Base-by-base conservation (phyloP, 2,329 filamentous ascomycete genomes). In the Colletotrichum tanaceti region DNA sequence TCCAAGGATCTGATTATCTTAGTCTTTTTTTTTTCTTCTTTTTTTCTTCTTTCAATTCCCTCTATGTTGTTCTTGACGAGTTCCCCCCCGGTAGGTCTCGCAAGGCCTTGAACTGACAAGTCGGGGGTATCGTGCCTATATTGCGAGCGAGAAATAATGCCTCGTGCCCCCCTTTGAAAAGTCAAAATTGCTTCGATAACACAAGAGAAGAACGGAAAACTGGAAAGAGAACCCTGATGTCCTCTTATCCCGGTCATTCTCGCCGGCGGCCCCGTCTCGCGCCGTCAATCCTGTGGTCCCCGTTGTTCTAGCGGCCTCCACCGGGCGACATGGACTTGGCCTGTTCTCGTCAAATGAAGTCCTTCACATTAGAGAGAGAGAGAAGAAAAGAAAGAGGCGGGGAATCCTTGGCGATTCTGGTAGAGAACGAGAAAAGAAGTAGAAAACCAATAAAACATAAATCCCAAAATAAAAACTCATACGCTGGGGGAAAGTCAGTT, bases 221-320 rank as follows among this genome's bases (percentile, higher is more conserved):
- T 28, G 39, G 35, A 38, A 41, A 14, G n/a, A 24, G 43, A 49
- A 58, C 57, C 57, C 49, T 58, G 57, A 58, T 58, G 57, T 35
- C 57, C 57, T 24, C 43, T 38, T 47, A 46, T 58, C 55, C 55
- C 22, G 18, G 57, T 60, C 46, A 43, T 43, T 60, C 14, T 50
- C 20, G 35, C 46, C 58, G 58, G 58, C 58, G 35, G 58, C 58
- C 35, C 58, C 58, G 44, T 63, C 41, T 49, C 41, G 24, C 35
- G 28, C 59, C 43, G 20, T 53, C 41, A 35, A 14, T 43, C 43
- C 46, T 57, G 47, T 50, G 41, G 61, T 22, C 60, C 58, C 11
- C n/a, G 16, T 38, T 10, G 18, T 32, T 6, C 28, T 44, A 65
- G 55, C 43, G 54, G 53, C 41, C 65, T 60, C 65, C 62, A 68